Conservation (phyloP, 805 yeast species). For the Middelhovenomyces tepae region DNA sequence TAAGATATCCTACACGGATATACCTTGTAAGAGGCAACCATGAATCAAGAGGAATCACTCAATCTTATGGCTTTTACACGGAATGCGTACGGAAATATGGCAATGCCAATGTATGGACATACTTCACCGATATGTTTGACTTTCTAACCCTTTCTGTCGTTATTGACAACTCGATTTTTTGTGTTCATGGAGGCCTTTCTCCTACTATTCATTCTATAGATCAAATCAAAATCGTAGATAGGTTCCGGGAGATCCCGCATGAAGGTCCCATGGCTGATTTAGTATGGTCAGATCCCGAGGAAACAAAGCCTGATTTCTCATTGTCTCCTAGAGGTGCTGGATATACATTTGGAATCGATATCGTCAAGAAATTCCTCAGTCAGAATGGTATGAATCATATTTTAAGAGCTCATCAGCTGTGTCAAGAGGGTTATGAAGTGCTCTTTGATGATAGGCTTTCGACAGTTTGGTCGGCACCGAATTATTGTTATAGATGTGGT, state of each 20-base stretch:
- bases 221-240: slow-evolving; percentile 80
- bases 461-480: slow-evolving; percentile 98
- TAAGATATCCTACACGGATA: slow-evolving; percentile 81
- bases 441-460: slow-evolving; percentile 85
- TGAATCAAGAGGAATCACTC: slow-evolving; percentile 93
- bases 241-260: slow-evolving; percentile 94
- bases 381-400: slow-evolving; percentile 74
- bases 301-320: slow-evolving; percentile 67
- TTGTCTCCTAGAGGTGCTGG: slow-evolving; percentile 97
- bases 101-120: slow-evolving; percentile 69
- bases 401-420: slow-evolving; percentile 89
- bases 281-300: slow-evolving; percentile 98
- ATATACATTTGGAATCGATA: slow-evolving; percentile 86
- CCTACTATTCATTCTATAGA: slow-evolving; percentile 93
- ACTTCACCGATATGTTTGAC: slow-evolving; percentile 89
- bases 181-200: slow-evolving; percentile 94
- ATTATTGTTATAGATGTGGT: slow-evolving; percentile 95
- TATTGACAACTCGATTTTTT: slow-evolving; percentile 81
- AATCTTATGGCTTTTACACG: slow-evolving; percentile 92
- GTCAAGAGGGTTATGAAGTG: slow-evolving; percentile 92
- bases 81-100: slow-evolving; percentile 91
- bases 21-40: slow-evolving; percentile 88
- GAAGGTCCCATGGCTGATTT: slow-evolving; percentile 99
- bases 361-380: slow-evolving; percentile 76
- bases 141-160: slow-evolving; percentile 82